Evolutionary conservation across 257 asterid species (phyloP).

Genomic region (Eucommia ulmoides): DNA sequence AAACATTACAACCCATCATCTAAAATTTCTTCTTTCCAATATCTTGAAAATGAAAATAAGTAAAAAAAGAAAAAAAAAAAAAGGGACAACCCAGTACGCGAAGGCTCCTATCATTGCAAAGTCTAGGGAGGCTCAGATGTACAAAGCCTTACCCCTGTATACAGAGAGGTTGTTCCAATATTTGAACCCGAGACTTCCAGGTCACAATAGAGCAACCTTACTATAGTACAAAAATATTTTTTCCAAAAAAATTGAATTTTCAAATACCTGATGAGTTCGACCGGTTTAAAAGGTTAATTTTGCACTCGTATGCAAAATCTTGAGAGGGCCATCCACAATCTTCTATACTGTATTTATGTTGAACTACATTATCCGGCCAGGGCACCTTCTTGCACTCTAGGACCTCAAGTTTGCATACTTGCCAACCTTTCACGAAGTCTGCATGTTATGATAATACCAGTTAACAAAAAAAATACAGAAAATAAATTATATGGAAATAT

Average conservation of each 20-base stretch:
- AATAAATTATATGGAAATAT: no score
- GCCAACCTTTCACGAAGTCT: slow-evolving; percentile 59
- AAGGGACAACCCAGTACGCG: no score
- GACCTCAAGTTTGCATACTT: slow-evolving; percentile 86
- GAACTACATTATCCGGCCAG: slow-evolving; percentile 46
- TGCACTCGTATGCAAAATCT: slow-evolving; percentile 79
- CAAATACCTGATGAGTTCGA: slow-evolving; percentile 85
- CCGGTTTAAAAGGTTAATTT: slow-evolving; percentile 83
- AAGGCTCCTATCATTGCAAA: no score
- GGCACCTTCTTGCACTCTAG: slow-evolving; percentile 79
- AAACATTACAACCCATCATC: not conserved
- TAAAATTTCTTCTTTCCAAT: not conserved
- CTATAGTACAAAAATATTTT: no score
- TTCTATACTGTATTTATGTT: slow-evolving; percentile 35
- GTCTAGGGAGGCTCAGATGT: no score
- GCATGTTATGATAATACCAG: slow-evolving; percentile 16
- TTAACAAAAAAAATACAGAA: not conserved
- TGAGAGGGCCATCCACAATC: slow-evolving; percentile 71
- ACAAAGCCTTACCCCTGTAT: no score
- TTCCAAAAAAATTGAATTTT: no score
- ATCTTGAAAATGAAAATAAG: not conserved
- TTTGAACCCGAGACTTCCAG: not conserved
- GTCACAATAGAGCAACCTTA: no score
- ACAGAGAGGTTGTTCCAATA: no score
- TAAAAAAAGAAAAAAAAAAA: not conserved